Evolutionary conservation across 169 alveolate species (phyloP).

Genomic region (Pseudocohnilembus persalinus): DNA sequence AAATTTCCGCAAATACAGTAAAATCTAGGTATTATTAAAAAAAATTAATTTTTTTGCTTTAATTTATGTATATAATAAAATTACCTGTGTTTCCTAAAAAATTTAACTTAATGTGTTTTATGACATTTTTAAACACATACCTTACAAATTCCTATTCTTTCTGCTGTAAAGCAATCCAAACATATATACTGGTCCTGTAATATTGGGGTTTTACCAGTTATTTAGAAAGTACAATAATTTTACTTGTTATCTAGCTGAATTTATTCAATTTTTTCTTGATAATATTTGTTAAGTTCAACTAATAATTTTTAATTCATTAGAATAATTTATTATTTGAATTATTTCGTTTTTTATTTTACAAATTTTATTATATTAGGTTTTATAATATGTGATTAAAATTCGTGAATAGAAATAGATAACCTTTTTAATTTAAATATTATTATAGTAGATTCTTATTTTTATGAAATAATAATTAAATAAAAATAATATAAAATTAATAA

Average conservation of each 20-base stretch:
- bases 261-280: not conserved
- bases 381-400: no score
- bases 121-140: not conserved
- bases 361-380: no score
- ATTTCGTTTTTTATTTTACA: no score
- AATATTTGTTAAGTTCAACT: not conserved
- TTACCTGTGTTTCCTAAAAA: not conserved
- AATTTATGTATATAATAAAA: no score
- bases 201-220: not conserved
- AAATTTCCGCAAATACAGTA: not conserved
- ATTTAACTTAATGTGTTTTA: not conserved
- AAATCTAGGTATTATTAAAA: not conserved
- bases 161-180: not conserved
- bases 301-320: not conserved
- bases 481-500: no score
- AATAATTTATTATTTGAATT: no score
- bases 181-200: not conserved
- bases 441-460: no score
- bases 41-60: not conserved
- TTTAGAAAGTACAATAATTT: not conserved
- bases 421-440: no score
- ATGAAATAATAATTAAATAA: no score
- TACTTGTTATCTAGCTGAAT: no score
- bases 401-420: no score
- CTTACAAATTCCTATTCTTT: not conserved